Evolutionary conservation across 2,329 filamentous ascomycete genomes (phyloP).

Genomic region (Tolypocladium sp.): DNA sequence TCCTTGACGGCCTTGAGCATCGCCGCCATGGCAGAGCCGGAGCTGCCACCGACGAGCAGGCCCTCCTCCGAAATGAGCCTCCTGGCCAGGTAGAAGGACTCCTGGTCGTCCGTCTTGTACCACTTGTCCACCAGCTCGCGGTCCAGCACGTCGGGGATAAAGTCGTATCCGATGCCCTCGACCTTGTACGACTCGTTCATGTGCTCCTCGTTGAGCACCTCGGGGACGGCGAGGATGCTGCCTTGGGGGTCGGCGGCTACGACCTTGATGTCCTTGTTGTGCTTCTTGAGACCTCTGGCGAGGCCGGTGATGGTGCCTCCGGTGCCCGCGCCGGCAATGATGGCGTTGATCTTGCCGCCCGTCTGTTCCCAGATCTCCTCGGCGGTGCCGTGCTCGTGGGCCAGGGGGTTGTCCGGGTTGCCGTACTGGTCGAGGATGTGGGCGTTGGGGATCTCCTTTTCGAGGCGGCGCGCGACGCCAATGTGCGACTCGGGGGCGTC

Average conservation of each 20-base stretch:
- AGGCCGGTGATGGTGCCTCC: slow-evolving; percentile 92
- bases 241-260: slow-evolving; percentile 89
- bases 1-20: slow-evolving; percentile 71
- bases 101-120: slow-evolving; percentile 95
- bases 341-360: slow-evolving; percentile 66
- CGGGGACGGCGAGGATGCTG: slow-evolving; percentile 80
- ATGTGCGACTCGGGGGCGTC: slow-evolving; percentile 96
- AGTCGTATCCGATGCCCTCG: slow-evolving; percentile 97
- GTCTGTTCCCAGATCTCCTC: slow-evolving; percentile 96
- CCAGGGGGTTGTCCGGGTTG: slow-evolving; percentile 83
- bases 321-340: slow-evolving; percentile 89
- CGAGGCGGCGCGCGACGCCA: slow-evolving; percentile 78
- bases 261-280: slow-evolving; percentile 77
- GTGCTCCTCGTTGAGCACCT: slow-evolving; percentile 67
- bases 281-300: slow-evolving; percentile 75
- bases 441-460: slow-evolving; percentile 94
- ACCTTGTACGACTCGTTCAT: slow-evolving; percentile 90
- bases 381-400: slow-evolving; percentile 89
- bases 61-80: slow-evolving; percentile 90
- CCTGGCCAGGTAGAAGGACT: slow-evolving; percentile 85
- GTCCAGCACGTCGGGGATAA: slow-evolving; percentile 88
- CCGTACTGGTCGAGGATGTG: slow-evolving; percentile 96
- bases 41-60: slow-evolving; percentile 85
- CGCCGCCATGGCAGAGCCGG: slow-evolving; percentile 83
- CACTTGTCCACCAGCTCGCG: slow-evolving; percentile 76